A percentile compares a stretch with the other conserved stretches of the same genome.
Conservation (phyloP, 1,139 yeast species). For the Hemisphaericaspora lyxosophila region DNA sequence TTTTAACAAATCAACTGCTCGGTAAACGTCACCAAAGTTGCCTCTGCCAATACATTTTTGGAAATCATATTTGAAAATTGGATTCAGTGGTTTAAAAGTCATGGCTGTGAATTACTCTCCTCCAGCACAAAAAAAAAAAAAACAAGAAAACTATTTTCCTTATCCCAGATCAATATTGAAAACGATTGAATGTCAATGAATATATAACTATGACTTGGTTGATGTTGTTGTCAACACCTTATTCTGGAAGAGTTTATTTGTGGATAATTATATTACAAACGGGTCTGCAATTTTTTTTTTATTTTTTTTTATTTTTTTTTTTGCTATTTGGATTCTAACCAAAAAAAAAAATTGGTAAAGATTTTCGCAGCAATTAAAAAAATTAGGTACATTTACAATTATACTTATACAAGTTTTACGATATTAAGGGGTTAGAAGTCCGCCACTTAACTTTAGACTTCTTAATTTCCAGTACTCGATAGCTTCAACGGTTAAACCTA, state of each 20-base stretch:
- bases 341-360: too few relatives aligned
- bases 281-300: not conserved
- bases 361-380: slow-evolving; percentile 3
- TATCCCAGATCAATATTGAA: too few relatives aligned
- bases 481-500: slow-evolving; percentile 46
- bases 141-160: too few relatives aligned
- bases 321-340: not conserved
- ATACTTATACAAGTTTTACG: not conserved
- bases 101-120: too few relatives aligned
- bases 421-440: slow-evolving; percentile 3
- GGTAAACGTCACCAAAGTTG: slow-evolving; percentile 83
- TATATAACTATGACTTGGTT: too few relatives aligned
- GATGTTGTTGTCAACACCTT: too few relatives aligned
- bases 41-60: slow-evolving; percentile 75
- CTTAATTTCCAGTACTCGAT: slow-evolving; percentile 51
- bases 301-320: too few relatives aligned
- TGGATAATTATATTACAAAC: slow-evolving; percentile 1
- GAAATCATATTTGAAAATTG: slow-evolving; percentile 31
- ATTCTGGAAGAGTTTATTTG: too few relatives aligned
- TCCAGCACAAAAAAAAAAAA: too few relatives aligned
- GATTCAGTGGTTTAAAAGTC: not conserved
- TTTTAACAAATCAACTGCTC: slow-evolving; percentile 38
- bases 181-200: not conserved
- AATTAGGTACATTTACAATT: not conserved
- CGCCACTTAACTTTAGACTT: slow-evolving; percentile 29